Base-by-base conservation (phyloP, 495 filamentous ascomycete genomes). In the Xylaria flabelliformis region DNA sequence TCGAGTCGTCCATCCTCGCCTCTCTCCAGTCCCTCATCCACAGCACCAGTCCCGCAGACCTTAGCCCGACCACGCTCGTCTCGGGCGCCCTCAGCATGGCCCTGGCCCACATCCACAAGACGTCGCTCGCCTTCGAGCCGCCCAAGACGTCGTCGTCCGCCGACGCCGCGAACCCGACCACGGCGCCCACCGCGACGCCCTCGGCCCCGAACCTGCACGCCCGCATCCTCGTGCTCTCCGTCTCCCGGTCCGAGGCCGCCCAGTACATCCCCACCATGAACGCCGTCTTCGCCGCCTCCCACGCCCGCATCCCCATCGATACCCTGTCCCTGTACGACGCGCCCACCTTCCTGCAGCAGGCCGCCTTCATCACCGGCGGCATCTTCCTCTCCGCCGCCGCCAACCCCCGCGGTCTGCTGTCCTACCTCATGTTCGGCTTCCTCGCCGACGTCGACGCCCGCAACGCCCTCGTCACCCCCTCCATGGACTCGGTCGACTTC, bases 241-340 rank as follows among this genome's bases (percentile, higher is more conserved):
- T 94, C 41, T 94, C 93, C 32, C 91, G 92, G 72, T 92, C 93
- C 82, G 87, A 94, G 5, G 91, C 95, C 0, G 88, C 91, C 41
- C 95, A 98, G 79, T 99, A 99, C 83, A 98, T 98, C 69, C 93
- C 95, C 2, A 92, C 97, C 61, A 99, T 98, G 95, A 99, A 98
- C 83, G 87, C 90, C 74, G 97, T 98, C 51, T 99, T 99, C 81
- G 97, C 96, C 12, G 94, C 95, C 71, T 94, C 93, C 74, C 91
- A 95, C 66, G 84, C 93, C 64, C 86, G 86, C 72, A 93, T 98
- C 72, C 92, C 96, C 17, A 93, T 99, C 79, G 95, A 98, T 80
- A 92, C 97, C 41, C 88, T 94, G 69, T 91, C 97, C 69, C 86
- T 99, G 12, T 88, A 92, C 55, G 94, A 93, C 8, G 91, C 91